Percentiles rank a stretch among this genome's conserved stretches.
Conservation (phyloP, 2,329 filamentous ascomycete genomes). For the Verticillium klebahnii region DNA sequence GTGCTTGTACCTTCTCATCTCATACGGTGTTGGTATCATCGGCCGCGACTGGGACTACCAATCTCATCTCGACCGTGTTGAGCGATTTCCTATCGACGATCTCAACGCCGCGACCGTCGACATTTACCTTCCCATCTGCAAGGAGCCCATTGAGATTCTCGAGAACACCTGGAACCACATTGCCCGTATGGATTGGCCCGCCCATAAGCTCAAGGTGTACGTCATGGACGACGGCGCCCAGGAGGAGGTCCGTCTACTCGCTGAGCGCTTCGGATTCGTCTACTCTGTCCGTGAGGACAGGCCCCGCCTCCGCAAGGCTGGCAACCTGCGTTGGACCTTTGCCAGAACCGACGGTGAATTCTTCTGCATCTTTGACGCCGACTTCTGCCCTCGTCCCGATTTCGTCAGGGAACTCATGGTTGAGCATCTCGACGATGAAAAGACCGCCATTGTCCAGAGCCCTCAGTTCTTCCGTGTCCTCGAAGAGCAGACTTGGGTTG, state of each 20-base stretch:
- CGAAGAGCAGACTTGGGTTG: conserved; percentile 35
- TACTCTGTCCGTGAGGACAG: conserved; percentile 36
- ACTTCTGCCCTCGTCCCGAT: conserved; percentile 36
- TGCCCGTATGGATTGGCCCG: conserved; percentile 28
- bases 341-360: conserved; percentile 30
- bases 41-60: conserved; percentile 32
- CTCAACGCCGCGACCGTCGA: conserved; percentile 31
- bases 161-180: conserved; percentile 31
- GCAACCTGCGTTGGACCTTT: conserved; percentile 36
- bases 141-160: conserved; percentile 33
- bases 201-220: conserved; percentile 27
- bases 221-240: conserved; percentile 34
- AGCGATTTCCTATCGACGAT: conserved; percentile 24
- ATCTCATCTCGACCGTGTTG: conserved; percentile 24
- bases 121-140: conserved; percentile 35
- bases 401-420: conserved; percentile 33
- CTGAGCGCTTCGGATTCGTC: conserved; percentile 27
- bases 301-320: conserved; percentile 35
- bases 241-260: conserved; percentile 23
- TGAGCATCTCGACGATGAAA: conserved; percentile 30
- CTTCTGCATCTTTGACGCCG: conserved; percentile 37
- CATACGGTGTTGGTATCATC: conserved; percentile 32
- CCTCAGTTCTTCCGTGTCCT: conserved; percentile 36
- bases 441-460: conserved; percentile 34
- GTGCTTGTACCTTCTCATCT: conserved; percentile 34